Percentiles rank a stretch among this genome's conserved stretches.
Evolutionary conservation across 2,329 filamentous ascomycete genomes (phyloP).

Genomic region (Talaromyces sp.): DNA sequence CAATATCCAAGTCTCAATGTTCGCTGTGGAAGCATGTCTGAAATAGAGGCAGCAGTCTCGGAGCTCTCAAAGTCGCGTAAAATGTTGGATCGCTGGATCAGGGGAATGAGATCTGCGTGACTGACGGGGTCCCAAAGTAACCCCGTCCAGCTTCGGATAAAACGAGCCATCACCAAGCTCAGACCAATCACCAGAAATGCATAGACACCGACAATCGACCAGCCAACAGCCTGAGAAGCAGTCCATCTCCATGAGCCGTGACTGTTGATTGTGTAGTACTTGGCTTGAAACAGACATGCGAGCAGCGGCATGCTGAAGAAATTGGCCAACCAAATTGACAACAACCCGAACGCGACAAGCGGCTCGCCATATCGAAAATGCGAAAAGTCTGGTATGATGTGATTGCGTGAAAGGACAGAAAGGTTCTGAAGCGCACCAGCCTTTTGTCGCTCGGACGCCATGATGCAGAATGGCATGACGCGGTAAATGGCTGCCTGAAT

Average conservation of each 20-base stretch:
- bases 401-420: slow-evolving; percentile 57
- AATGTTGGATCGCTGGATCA: slow-evolving; percentile 77
- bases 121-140: slow-evolving; percentile 81
- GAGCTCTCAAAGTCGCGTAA: slow-evolving; percentile 67
- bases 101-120: slow-evolving; percentile 72
- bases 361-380: slow-evolving; percentile 66
- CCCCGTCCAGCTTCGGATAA: slow-evolving; percentile 64
- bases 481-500: slow-evolving; percentile 72
- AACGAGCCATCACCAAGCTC: slow-evolving; percentile 59
- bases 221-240: slow-evolving; percentile 70
- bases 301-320: slow-evolving; percentile 74
- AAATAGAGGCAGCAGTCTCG: slow-evolving; percentile 53
- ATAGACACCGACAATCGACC: slow-evolving; percentile 73
- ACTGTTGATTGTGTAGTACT: slow-evolving; percentile 57
- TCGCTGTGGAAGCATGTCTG: slow-evolving; percentile 52
- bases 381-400: slow-evolving; percentile 64
- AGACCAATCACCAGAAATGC: slow-evolving; percentile 59
- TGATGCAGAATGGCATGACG: slow-evolving; percentile 70
- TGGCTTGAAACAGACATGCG: slow-evolving; percentile 68
- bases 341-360: slow-evolving; percentile 61
- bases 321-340: slow-evolving; percentile 71
- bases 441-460: slow-evolving; percentile 62
- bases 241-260: slow-evolving; percentile 71
- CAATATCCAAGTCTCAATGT: slow-evolving; percentile 81
- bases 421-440: slow-evolving; percentile 63